Base-by-base conservation (phyloP, 192 early-diverging fungal genomes). In the Mortierella antarctica region DNA sequence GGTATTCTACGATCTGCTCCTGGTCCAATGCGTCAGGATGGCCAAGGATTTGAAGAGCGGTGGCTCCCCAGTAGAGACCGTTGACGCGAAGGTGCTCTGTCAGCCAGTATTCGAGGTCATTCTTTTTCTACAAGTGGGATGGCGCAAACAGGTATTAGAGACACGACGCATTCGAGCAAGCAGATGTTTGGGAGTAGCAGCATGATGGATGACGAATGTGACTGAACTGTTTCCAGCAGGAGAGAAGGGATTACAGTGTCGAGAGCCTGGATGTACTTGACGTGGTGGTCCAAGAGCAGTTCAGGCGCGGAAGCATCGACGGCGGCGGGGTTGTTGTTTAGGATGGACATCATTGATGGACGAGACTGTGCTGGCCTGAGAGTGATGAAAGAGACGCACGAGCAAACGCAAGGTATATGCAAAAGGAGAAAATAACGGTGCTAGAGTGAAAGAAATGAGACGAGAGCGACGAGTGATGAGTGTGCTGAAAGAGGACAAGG, bases 51-150 rank as follows among this genome's bases (percentile, higher is more conserved):
- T 91, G 87, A 46, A 98, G 82, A 0, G 96, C 91, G 1, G 95
- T 96, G 1, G 96, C 73, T 0, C 96, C 96, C 97, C 97, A 98
- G 70, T 98, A 99, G 23, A 99, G 86, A 31, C 95, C 97, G 70
- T 92, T 96, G 17, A 99, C 74, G 1, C 95, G 92, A 11, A 99
- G 84, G 62, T 97, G 96, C 67, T 97, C 96, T 7, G 93, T 91
- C 57, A 95, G 82, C 96, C 95, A 97, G 83, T 98, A 99, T 67
- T 98, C 96, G 13, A 99, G 85, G 44, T 90, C 90, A 65, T 96
- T 93, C 52, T 94, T 92, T 74, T 91, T 88, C 92, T 95, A 79
- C 12, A 44, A 7, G 40, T 18, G 52, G 5, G 7, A 45, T n/a
- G 44, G 41, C 41, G 18, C 7, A 44, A 6, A 40, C 6, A 62